Conservation (phyloP, 2,329 filamentous ascomycete species). For the Fusarium virguliforme region DNA sequence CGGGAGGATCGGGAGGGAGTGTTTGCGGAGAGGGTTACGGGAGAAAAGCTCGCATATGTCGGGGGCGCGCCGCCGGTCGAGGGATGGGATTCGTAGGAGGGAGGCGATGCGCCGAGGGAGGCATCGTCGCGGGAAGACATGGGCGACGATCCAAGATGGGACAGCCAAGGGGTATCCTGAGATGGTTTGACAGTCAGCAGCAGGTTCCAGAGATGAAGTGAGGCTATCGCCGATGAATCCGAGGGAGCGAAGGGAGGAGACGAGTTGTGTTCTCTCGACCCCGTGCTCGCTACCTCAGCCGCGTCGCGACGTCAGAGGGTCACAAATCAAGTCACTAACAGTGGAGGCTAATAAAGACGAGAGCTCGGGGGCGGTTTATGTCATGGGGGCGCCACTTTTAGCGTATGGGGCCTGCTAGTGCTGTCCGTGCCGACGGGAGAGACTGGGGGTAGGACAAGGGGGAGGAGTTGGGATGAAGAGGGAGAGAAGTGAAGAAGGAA, state of each 20-base stretch:
- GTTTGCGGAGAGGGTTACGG: conserved; percentile 80
- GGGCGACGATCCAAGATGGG: conserved; percentile 59
- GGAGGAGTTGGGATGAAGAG: not conserved
- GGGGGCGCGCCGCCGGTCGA: conserved; percentile 67
- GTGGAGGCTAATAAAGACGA: conserved; percentile 21
- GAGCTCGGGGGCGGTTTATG: conserved; percentile 42
- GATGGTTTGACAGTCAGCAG: conserved; percentile 43
- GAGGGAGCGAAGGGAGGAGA: not conserved
- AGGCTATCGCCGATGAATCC: conserved; percentile 7
- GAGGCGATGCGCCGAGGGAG: conserved; percentile 56
- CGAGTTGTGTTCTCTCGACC: conserved; percentile 18
- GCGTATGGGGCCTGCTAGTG: conserved; percentile 24
- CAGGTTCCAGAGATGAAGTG: not conserved
- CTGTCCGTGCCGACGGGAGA: conserved; percentile 4
- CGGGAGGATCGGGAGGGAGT: conserved; percentile 75
- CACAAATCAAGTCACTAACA: conserved; percentile 37
- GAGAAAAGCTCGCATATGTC: conserved; percentile 92
- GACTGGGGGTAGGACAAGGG: not conserved
- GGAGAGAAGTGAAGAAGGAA: not conserved
- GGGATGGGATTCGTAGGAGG: conserved; percentile 51
- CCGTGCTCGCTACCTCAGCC: conserved; percentile 28
- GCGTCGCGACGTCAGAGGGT: conserved; percentile 47
- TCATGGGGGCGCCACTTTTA: conserved; percentile 47
- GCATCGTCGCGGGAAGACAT: conserved; percentile 60
- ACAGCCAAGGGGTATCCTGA: conserved; percentile 67